Base-by-base conservation (phyloP, 1,284 basidiomycete species). In the Ustilago cynodontis region DNA sequence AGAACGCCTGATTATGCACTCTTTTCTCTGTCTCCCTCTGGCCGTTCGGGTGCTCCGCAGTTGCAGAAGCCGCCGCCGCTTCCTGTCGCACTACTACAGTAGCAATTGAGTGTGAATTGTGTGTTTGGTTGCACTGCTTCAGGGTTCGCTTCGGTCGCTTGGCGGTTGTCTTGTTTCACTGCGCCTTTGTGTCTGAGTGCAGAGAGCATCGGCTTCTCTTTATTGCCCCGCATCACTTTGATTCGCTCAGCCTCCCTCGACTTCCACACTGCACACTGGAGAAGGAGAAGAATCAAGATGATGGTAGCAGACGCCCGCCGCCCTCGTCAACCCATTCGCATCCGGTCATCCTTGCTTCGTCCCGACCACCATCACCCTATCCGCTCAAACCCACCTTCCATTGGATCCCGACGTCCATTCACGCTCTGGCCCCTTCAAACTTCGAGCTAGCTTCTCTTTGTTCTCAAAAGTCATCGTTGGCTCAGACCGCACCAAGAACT, bases 141-240 rank as follows among this genome's bases (percentile, higher is more conserved):
- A 45, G 43, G 43, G 43, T 45, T 45, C 43, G 43, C 43, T 45
- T 45, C 43, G 20, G 35, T 13, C 43, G 43, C 49, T 51, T 33
- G 26, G 24, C 49, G 14, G 49, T 31, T 51, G 24, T 29, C n/a
- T 52, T 52, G 26, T 54, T n/a, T 54, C 18, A 22, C 1, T 33
- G 24, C 24, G 26, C 24, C 26, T 49, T 49, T 28, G 35, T 37
- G 35, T 37, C 9, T 10, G 7, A 10, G 9, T 37, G 35, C 35
- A 37, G n/a, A n/a, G n/a, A n/a, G n/a, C n/a, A n/a, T n/a, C n/a
- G n/a, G n/a, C n/a, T n/a, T 33, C 35, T 37, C 14, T 7, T 13
- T 39, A 43, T 55, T 56, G 37, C 54, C 54, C 54, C 54, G 54
- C 54, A 56, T 52, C 28, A n/a, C 29, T 29, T 20, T 52, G 50